Percentiles rank a stretch among this genome's conserved stretches.
phyloP scores from a whole-genome alignment of 495 filamentous ascomycete genomes.

The Penicillium antarcticum region DNA sequence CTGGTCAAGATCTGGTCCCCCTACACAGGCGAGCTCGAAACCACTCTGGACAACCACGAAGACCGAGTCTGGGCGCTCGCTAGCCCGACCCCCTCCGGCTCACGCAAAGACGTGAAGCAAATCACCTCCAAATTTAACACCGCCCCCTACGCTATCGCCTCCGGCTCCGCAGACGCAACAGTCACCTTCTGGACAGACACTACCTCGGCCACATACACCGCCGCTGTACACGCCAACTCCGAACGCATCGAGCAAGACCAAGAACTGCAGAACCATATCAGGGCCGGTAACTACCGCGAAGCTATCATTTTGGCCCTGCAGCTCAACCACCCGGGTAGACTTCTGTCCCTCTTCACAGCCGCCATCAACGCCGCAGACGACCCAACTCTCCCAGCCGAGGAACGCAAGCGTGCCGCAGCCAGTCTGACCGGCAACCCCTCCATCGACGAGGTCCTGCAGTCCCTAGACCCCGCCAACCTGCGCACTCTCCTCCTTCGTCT shows the following conservation, averaged over 20 bases:
- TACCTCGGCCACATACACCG: conserved; percentile 70
- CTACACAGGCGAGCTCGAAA: conserved; percentile 70
- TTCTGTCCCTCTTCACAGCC: conserved; percentile 76
- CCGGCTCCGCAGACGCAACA: conserved; percentile 83
- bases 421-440: conserved; percentile 66
- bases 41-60: conserved; percentile 92
- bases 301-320: conserved; percentile 88
- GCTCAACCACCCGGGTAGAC: conserved; percentile 84
- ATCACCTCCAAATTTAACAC: conserved; percentile 27
- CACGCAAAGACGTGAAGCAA: conserved; percentile 33
- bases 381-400: conserved; percentile 20
- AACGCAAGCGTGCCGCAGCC: conserved; percentile 24
- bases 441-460: conserved; percentile 79
- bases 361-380: conserved; percentile 63
- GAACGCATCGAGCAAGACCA: conserved; percentile 90
- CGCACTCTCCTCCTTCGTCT: conserved; percentile 73
- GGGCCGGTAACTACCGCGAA: conserved; percentile 78
- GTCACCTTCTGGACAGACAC: conserved; percentile 96
- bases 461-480: conserved; percentile 79
- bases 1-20: conserved; percentile 95
- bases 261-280: conserved; percentile 85
- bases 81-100: conserved; percentile 56
- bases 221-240: conserved; percentile 64
- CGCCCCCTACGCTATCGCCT: conserved; percentile 68
- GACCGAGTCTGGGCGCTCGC: conserved; percentile 89